phyloP scores from a whole-genome alignment of 2,329 filamentous ascomycete genomes.

The Fusarium miscanthi region DNA sequence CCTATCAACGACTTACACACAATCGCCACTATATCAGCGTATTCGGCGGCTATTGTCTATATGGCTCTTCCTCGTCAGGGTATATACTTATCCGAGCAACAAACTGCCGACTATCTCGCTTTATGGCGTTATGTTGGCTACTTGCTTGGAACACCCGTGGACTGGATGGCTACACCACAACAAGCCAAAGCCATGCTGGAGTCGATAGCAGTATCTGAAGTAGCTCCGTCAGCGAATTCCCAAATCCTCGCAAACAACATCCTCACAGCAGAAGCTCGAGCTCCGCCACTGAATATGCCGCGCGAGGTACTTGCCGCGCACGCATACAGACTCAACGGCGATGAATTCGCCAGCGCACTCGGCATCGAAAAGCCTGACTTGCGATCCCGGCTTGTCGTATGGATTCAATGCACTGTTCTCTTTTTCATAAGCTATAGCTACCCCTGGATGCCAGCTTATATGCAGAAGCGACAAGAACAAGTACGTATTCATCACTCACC shows the following conservation, averaged over 20 bases:
- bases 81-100: constrained; percentile 69
- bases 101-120: constrained; percentile 76
- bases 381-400: constrained; percentile 70
- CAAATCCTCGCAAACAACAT: constrained; percentile 79
- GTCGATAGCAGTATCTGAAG: constrained; percentile 72
- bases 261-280: constrained; percentile 72
- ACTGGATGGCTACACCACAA: constrained; percentile 65
- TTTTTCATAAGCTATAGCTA: constrained; percentile 63
- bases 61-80: constrained; percentile 78
- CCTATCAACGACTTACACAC: constrained; percentile 82
- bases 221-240: constrained; percentile 71
- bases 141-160: constrained; percentile 75
- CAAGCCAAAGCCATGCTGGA: constrained; percentile 74
- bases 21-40: constrained; percentile 77
- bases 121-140: constrained; percentile 81
- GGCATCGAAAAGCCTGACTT: constrained; percentile 65
- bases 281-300: constrained; percentile 73
- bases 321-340: constrained; percentile 77
- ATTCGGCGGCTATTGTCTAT: constrained; percentile 75
- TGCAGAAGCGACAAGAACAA: constrained; percentile 52
- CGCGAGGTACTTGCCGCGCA: constrained; percentile 75
- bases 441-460: constrained; percentile 48
- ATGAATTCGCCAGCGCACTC: constrained; percentile 68
- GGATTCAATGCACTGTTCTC: constrained; percentile 75
- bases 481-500: constrained; percentile 32